Percentiles rank a stretch among this genome's conserved stretches.
Evolutionary conservation across 805 yeast species (phyloP).

Genomic region (Cyberlindnera mycetangii): DNA sequence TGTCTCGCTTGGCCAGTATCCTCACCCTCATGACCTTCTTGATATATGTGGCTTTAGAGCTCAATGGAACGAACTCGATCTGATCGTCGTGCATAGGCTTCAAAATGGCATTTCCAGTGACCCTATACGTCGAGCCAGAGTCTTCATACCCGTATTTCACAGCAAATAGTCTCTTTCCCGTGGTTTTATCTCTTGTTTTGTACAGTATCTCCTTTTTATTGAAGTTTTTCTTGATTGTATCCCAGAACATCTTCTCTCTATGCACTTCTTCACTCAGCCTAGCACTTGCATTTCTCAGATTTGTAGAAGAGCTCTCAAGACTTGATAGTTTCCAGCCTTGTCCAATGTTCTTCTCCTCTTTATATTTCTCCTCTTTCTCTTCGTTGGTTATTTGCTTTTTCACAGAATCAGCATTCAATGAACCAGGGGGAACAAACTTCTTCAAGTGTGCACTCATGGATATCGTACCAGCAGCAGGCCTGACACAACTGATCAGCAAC

Average conservation of each 20-base stretch:
- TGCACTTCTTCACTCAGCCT: slow-evolving; percentile 51
- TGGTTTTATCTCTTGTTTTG: slow-evolving; percentile 57
- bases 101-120: slow-evolving; percentile 70
- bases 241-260: slow-evolving; percentile 71
- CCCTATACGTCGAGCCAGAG: slow-evolving; percentile 72
- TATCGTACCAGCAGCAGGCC: slow-evolving; percentile 83
- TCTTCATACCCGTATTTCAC: slow-evolving; percentile 91
- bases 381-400: slow-evolving; percentile 18
- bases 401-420: slow-evolving; percentile 50
- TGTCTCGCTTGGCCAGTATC: slow-evolving; percentile 52
- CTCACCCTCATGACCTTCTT: slow-evolving; percentile 57
- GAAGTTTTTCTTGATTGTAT: slow-evolving; percentile 32
- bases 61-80: slow-evolving; percentile 40
- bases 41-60: slow-evolving; percentile 34
- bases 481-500: slow-evolving; percentile 68
- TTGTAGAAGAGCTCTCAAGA: slow-evolving; percentile 49
- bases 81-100: slow-evolving; percentile 42
- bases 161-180: slow-evolving; percentile 56
- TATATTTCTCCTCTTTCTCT: slow-evolving; percentile 24
- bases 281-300: slow-evolving; percentile 48
- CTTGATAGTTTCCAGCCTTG: slow-evolving; percentile 85
- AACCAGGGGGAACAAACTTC: slow-evolving; percentile 71
- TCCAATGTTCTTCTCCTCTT: slow-evolving; percentile 28
- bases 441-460: slow-evolving; percentile 85
- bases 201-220: slow-evolving; percentile 58